phyloP scores from a whole-genome alignment of 148 eudicot genomes.

The Cornus kousa region DNA sequence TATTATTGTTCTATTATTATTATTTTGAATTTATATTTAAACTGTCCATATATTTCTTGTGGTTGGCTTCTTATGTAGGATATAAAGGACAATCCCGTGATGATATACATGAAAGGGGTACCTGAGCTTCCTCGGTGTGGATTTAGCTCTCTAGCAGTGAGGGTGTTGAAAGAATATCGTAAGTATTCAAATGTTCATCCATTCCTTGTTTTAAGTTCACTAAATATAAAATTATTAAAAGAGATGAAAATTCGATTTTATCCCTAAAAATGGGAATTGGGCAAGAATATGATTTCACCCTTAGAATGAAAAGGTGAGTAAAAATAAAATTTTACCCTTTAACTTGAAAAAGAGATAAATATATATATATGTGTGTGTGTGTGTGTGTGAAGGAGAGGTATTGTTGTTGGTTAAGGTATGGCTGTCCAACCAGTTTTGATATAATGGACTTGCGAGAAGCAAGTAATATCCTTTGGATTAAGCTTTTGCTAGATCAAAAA shows the following conservation, averaged over 20 bases:
- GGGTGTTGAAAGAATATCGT: constrained; percentile 75
- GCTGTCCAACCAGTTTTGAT: no score
- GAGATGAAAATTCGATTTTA: not conserved
- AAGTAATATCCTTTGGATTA: no score
- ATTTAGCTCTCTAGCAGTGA: constrained; percentile 88
- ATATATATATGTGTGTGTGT: no score
- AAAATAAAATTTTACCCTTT: no score
- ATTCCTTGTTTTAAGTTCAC: not conserved
- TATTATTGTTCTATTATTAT: not conserved
- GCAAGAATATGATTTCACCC: no score
- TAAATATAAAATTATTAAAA: not conserved
- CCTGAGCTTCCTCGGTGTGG: constrained; percentile 92
- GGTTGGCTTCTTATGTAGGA: constrained; percentile 44
- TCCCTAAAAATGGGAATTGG: no score
- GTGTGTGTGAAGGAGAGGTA: no score
- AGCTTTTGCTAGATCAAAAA: no score
- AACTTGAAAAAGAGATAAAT: no score
- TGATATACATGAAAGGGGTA: constrained; percentile 93
- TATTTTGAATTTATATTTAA: not conserved
- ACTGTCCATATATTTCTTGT: constrained; percentile 11
- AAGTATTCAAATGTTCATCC: constrained; percentile 27
- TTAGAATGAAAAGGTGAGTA: no score
- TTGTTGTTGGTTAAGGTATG: no score
- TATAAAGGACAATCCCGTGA: constrained; percentile 82
- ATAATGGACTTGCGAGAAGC: no score